These are phyloP conservation scores for Penicillium sp. DNA, from an alignment of 2,329 filamentous ascomycete genomes.

Conservation along the genomic window DNA sequence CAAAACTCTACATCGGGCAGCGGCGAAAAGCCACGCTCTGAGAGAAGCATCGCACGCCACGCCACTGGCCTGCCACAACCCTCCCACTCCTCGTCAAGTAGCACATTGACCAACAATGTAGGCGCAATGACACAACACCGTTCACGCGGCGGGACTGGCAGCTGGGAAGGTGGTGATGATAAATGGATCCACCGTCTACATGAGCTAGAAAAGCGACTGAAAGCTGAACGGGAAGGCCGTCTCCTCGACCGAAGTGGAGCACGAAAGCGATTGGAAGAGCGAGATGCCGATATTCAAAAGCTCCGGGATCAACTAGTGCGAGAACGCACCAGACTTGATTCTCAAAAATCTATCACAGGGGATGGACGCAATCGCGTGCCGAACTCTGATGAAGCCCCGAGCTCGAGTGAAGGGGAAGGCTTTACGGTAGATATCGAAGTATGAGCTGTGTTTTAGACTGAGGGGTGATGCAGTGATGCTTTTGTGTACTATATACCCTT, in stretches of 20 bases:
- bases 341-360: conserved; percentile 28
- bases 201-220: conserved; percentile 85
- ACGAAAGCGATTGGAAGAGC: conserved; percentile 75
- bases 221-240: conserved; percentile 85
- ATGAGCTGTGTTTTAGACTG: conserved; percentile 18
- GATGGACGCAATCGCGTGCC: conserved; percentile 21
- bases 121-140: conserved; percentile 31
- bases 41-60: conserved; percentile 34
- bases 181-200: conserved; percentile 84
- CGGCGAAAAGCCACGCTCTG: conserved; percentile 32
- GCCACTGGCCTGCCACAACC: conserved; percentile 41
- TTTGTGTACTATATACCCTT: conserved; percentile 22
- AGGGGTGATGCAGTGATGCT: conserved; percentile 6
- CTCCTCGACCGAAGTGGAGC: conserved; percentile 84
- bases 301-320: conserved; percentile 67
- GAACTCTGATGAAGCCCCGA: conserved; percentile 34
- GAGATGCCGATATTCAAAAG: conserved; percentile 74
- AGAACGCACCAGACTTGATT: conserved; percentile 51
- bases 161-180: conserved; percentile 59
- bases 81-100: conserved; percentile 37
- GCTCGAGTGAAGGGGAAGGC: conserved; percentile 44
- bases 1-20: conserved; percentile 58
- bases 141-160: conserved; percentile 26
- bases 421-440: conserved; percentile 45
- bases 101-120: conserved; percentile 34